These are phyloP conservation scores for Salvia hispanica DNA, from an alignment of 257 asterid species.

Conservation along the genomic window DNA sequence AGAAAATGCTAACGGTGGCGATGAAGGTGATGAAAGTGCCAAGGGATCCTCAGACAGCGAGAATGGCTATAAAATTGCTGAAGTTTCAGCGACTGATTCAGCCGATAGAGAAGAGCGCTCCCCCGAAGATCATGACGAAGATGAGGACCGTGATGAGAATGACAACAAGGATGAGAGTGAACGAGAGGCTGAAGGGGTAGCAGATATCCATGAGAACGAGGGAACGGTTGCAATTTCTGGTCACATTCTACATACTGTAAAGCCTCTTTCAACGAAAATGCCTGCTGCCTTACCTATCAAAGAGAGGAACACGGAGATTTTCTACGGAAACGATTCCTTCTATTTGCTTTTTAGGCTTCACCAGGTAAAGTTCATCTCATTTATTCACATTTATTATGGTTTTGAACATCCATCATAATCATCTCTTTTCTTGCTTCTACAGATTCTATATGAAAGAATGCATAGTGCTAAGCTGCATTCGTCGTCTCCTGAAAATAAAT, in stretches of 20 bases:
- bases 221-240: conserved; percentile 51
- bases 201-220: conserved; percentile 60
- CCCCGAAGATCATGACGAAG: conserved; percentile 59
- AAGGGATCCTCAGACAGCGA: conserved; percentile 77
- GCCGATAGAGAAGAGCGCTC: conserved; percentile 78
- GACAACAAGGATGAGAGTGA: conserved; percentile 73
- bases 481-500: conserved; percentile 70
- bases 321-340: conserved; percentile 85
- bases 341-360: conserved; percentile 92
- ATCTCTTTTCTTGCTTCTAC: conserved; percentile 36
- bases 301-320: conserved; percentile 56
- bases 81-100: conserved; percentile 77
- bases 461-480: conserved; percentile 78
- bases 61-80: conserved; percentile 72
- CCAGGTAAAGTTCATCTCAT: conserved; percentile 50
- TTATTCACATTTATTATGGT: conserved; percentile 9
- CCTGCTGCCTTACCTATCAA: conserved; percentile 44
- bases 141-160: conserved; percentile 57
- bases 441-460: conserved; percentile 89
- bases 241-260: conserved; percentile 50
- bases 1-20: conserved; percentile 54
- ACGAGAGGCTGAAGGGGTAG: conserved; percentile 65
- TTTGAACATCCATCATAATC: conserved; percentile 11
- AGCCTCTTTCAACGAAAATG: conserved; percentile 60
- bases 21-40: conserved; percentile 67